Conservation (phyloP, 345 rosid species). For the Lumnitzera racemosa region DNA sequence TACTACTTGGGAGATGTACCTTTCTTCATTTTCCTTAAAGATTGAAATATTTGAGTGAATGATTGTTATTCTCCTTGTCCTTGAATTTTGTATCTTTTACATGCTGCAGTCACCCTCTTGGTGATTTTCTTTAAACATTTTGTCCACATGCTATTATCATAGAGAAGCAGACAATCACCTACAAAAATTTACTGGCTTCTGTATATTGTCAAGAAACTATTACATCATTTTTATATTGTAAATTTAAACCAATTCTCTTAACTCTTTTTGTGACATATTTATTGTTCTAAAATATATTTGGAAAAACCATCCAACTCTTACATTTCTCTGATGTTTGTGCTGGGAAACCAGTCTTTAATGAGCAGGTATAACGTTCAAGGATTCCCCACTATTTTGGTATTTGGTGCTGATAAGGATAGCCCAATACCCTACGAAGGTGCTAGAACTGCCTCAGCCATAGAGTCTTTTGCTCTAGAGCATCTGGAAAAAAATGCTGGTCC, state of each 20-base stretch:
- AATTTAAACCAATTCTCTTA: no score
- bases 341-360: conserved; percentile 65
- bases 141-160: no score
- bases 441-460: conserved; percentile 83
- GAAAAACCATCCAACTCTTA: background rate
- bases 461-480: conserved; percentile 79
- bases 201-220: no score
- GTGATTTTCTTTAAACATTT: no score
- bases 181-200: no score
- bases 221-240: no score
- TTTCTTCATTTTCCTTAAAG: background rate
- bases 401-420: conserved; percentile 81
- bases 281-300: background rate
- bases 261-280: no score
- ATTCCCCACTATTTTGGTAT: conserved; percentile 89
- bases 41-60: no score
- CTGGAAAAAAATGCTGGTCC: conserved; percentile 81
- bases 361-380: conserved; percentile 94
- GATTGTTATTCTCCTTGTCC: no score
- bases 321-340: conserved; percentile 10
- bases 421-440: conserved; percentile 84
- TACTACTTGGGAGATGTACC: background rate
- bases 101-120: no score
- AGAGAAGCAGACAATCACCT: no score
- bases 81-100: no score